Evolutionary conservation across 208 protist species (phyloP), one percentile per base, ranked within the genome.

Genomic region (Crithidia fasciculata): DNA sequence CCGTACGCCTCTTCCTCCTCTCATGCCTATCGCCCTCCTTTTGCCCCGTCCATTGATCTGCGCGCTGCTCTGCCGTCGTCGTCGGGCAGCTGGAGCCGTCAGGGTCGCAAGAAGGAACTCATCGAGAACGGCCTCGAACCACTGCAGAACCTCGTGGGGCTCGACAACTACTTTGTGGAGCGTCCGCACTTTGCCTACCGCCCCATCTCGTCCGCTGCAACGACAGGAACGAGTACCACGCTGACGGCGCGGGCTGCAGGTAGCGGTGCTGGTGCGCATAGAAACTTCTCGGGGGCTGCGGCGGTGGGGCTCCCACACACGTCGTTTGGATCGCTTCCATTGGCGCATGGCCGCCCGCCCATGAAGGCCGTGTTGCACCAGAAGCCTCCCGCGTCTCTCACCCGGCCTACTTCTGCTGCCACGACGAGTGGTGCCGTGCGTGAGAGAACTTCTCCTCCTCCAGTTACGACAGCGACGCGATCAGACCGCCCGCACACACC

Each of bases 91-190:
- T 62, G 52, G 28, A 62, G 53, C 49, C 41, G 60, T 9, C 47
- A 81, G 63, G 70, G 43, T 40, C 70, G 64, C 58, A 78, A 76
- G 28, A 55, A 81, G 43, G 66, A 63, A 28, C 39, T 77, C 15
- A 19, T 74, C 12, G 52, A 74, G 13, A 78, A 58, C 18, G 59
- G 60, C 8, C 64, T 84, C 0, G 65, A 74, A 52, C 70, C 74
- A 7, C 10, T 81, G 45, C 69, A 74, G 43, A 84, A 84, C 62
- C 19, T 84, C 8, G 52, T 84, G 8, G 80, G 80, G 7, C 36
- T 84, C 2, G 58, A 68, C 16, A 55, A 55, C 40, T 74, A 78
- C 28, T 62, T 81, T 16, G 56, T 74, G 6, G 72, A 77, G 36
- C 60, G 72, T 13, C 69, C 47, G 4, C 68, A 62, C 3, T 73